Percentiles rank a stretch among this genome's conserved stretches.
These are phyloP conservation scores for Fusarium lyarnte DNA, from an alignment of 2,329 filamentous ascomycete genomes.

Conservation along the genomic window DNA sequence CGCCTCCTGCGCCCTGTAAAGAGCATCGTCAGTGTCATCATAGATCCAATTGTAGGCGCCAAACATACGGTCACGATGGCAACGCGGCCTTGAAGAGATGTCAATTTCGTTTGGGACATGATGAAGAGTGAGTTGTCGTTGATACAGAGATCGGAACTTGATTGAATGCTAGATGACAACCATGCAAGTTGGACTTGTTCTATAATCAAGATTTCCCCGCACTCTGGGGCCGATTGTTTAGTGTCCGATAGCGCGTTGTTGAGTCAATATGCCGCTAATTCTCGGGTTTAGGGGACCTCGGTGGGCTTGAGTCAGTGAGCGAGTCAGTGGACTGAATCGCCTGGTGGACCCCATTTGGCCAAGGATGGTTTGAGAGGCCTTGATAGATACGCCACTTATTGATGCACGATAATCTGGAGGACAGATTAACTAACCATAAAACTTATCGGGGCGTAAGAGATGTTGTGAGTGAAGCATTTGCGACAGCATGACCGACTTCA, in stretches of 20 bases:
- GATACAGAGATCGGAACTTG: background rate
- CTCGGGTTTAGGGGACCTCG: background rate
- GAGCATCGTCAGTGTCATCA: background rate
- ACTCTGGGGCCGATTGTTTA: background rate
- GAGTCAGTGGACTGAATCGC: background rate
- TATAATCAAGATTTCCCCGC: background rate
- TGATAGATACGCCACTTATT: background rate
- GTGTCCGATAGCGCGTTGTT: background rate
- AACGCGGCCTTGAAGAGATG: background rate
- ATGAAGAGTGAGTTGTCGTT: background rate
- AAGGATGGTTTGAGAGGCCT: background rate
- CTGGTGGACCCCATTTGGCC: background rate
- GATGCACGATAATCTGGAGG: background rate
- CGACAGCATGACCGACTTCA: background rate
- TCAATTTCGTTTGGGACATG: background rate
- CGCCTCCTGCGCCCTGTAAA: background rate
- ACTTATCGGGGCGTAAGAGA: background rate
- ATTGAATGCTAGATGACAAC: background rate
- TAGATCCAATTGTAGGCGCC: rapidly evolving
- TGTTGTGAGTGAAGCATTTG: background rate
- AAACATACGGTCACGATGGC: background rate
- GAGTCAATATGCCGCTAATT: background rate
- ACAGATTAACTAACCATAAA: background rate
- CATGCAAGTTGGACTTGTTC: rapidly evolving
- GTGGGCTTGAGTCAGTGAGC: background rate